Percentiles rank a stretch among this genome's conserved stretches.
phyloP scores from a whole-genome alignment of 169 alveolate genomes.

The Theileria annulata region DNA sequence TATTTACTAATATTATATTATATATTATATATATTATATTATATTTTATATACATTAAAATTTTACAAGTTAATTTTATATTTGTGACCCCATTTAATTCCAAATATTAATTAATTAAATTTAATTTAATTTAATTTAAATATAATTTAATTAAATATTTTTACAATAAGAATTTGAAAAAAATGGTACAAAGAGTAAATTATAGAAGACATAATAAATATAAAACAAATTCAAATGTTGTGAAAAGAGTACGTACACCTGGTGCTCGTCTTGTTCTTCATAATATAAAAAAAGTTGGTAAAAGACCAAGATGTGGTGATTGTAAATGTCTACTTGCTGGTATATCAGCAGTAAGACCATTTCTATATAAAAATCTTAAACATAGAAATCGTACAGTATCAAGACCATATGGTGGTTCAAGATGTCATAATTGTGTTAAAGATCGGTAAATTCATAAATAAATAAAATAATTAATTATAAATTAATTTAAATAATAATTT shows the following conservation, averaged over 20 bases:
- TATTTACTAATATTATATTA: not conserved
- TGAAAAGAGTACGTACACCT: conserved; percentile 87
- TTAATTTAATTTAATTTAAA: too few species aligned
- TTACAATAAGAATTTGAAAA: too few species aligned
- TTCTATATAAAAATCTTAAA: conserved; percentile 68
- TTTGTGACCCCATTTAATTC: not conserved
- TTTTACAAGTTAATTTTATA: too few species aligned
- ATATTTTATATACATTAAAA: not conserved
- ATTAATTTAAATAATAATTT: not conserved
- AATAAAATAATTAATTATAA: too few species aligned
- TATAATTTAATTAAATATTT: too few species aligned
- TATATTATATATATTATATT: too few species aligned
- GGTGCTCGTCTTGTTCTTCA: conserved; percentile 82
- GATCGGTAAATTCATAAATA: too few species aligned
- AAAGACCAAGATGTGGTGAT: conserved; percentile 82
- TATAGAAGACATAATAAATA: conserved; percentile 83
- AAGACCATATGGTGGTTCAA: conserved; percentile 89
- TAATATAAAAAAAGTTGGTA: conserved; percentile 73
- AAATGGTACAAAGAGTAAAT: conserved; percentile 88
- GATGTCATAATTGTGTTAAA: conserved; percentile 83
- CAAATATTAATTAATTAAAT: too few species aligned
- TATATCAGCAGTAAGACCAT: conserved; percentile 79
- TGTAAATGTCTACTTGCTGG: conserved; percentile 77
- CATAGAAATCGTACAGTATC: conserved; percentile 85
- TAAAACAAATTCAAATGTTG: conserved; percentile 85